Percentiles rank a stretch among this genome's conserved stretches.
These are phyloP conservation scores for Urtica urens DNA, from an alignment of 306 rosid species.

Conservation along the genomic window DNA sequence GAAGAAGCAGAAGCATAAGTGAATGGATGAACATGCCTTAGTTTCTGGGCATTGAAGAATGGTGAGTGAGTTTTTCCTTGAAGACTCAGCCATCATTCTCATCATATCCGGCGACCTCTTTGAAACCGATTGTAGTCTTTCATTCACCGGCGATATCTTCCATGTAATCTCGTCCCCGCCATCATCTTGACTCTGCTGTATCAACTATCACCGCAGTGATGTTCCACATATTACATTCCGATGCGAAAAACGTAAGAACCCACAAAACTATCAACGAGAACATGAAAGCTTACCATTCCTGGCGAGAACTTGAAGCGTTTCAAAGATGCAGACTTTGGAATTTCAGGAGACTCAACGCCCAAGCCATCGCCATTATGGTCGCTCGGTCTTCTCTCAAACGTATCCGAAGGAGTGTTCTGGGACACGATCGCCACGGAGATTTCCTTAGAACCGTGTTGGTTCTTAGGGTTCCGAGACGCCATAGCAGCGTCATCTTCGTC, in stretches of 20 bases:
- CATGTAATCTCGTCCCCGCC: slow-evolving; percentile 71
- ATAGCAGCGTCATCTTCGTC: background rate
- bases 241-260: background rate
- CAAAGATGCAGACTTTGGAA: slow-evolving; percentile 36
- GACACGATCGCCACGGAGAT: slow-evolving; percentile 6
- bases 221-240: slow-evolving; percentile 9
- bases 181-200: slow-evolving; percentile 91
- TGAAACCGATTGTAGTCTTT: slow-evolving; percentile 74
- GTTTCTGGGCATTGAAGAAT: slow-evolving; percentile 36
- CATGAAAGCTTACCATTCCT: slow-evolving; percentile 54
- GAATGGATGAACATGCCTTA: slow-evolving; percentile 33
- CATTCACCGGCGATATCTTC: slow-evolving; percentile 90
- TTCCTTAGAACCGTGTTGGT: background rate
- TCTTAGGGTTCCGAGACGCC: slow-evolving; percentile 7
- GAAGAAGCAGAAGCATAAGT: background rate
- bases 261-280: background rate
- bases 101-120: slow-evolving; percentile 53
- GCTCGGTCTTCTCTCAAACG: slow-evolving; percentile 3
- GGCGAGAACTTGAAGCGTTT: slow-evolving; percentile 87
- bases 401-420: slow-evolving; percentile 31
- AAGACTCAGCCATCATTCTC: slow-evolving; percentile 65
- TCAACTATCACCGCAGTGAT: slow-evolving; percentile 37
- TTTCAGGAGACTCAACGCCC: slow-evolving; percentile 50
- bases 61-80: slow-evolving; percentile 43
- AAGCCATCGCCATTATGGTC: slow-evolving; percentile 4